Conservation (phyloP, 129 eudicot genomes). For the Helichrysum umbraculigerum region DNA sequence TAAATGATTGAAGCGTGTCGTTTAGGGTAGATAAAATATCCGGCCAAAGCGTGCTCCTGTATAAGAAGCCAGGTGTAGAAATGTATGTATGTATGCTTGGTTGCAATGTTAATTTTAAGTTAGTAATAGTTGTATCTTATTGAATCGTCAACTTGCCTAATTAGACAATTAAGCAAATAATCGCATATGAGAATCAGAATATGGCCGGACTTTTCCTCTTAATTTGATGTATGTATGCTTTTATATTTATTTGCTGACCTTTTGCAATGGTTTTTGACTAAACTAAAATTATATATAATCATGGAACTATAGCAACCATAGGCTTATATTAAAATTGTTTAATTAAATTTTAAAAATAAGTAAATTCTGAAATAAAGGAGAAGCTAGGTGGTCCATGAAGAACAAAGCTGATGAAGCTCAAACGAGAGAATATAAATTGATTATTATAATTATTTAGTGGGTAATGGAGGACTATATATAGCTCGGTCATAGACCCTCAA, state of each 20-base stretch:
- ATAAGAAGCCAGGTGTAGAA: no score
- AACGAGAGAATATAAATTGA: constrained; percentile 33
- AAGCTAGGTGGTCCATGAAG: constrained; percentile 28
- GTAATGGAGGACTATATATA: constrained; percentile 20
- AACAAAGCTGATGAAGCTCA: constrained; percentile 28
- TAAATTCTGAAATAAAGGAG: constrained; percentile 23
- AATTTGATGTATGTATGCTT: constrained; percentile 18
- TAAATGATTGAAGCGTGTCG: no score
- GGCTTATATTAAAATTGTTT: constrained; percentile 8
- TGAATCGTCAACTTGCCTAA: constrained; percentile 19
- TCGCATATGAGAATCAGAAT: constrained; percentile 23
- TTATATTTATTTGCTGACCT: constrained; percentile 10
- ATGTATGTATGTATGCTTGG: no score
- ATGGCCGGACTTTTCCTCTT: constrained; percentile 22
- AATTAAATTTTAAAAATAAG: background rate
- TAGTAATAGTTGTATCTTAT: background rate
- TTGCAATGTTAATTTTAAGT: no score
- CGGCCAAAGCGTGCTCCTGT: no score
- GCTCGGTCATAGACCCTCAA: constrained; percentile 24
- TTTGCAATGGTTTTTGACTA: background rate
- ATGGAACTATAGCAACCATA: constrained; percentile 29
- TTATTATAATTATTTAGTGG: constrained; percentile 26
- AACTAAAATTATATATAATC: constrained; percentile 7
- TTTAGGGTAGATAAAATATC: no score
- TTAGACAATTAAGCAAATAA: constrained; percentile 15